Percentiles rank a stretch among this genome's conserved stretches.
phyloP scores from a whole-genome alignment of 1,284 basidiomycete genomes.

The Meira nashicola region DNA sequence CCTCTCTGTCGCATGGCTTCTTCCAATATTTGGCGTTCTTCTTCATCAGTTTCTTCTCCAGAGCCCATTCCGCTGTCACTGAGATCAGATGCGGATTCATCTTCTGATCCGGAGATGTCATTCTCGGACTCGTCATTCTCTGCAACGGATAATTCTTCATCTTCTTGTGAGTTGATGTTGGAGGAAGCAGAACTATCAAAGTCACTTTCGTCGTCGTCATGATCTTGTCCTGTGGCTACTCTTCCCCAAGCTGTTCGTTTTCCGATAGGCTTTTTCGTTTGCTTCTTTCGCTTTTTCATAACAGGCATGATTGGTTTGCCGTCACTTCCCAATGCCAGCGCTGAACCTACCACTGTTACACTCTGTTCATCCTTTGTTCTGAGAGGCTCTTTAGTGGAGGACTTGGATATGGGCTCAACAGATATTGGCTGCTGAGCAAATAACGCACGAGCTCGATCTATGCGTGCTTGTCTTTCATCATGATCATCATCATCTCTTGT shows the following conservation, averaged over 20 bases:
- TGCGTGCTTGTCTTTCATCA: constrained; percentile 25
- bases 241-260: background rate
- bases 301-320: constrained; percentile 31
- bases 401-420: constrained; percentile 10
- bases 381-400: constrained; percentile 18
- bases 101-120: constrained; percentile 16
- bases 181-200: constrained; percentile 42
- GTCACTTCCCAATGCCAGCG: constrained; percentile 38
- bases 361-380: constrained; percentile 5
- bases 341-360: constrained; percentile 36
- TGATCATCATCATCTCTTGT: constrained; percentile 14
- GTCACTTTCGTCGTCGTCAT: constrained; percentile 12
- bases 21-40: constrained; percentile 39
- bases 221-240: constrained; percentile 4
- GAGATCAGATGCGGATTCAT: constrained; percentile 4
- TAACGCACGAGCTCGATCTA: constrained; percentile 26
- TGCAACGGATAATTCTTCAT: constrained; percentile 3
- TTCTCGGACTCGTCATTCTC: constrained; percentile 16
- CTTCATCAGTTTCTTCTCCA: constrained; percentile 35
- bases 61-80: constrained; percentile 7
- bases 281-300: constrained; percentile 32
- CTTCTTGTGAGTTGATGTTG: constrained; percentile 10
- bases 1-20: constrained; percentile 45
- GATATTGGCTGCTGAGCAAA: constrained; percentile 17
- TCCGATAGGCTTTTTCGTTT: constrained; percentile 18